These are phyloP conservation scores for Suhomyces bokatorum DNA, from an alignment of 1,139 yeast species.

Conservation along the genomic window DNA sequence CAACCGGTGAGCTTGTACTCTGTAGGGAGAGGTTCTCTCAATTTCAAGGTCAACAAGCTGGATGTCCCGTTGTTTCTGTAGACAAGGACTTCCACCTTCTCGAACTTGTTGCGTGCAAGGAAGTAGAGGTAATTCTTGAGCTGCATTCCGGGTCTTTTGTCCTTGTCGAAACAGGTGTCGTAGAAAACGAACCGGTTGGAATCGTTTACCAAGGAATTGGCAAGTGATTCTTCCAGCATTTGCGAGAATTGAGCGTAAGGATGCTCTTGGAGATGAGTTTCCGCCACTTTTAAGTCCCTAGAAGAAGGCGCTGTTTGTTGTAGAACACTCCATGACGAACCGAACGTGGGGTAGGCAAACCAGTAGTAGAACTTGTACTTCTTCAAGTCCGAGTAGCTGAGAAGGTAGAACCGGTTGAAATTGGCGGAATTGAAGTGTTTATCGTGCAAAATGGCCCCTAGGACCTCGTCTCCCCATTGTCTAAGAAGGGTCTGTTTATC, in stretches of 20 bases:
- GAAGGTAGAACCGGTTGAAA: slow-evolving; percentile 50
- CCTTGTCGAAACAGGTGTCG: slow-evolving; percentile 55
- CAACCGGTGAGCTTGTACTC: slow-evolving; percentile 67
- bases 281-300: not conserved
- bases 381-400: slow-evolving; percentile 84
- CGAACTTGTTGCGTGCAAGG: slow-evolving; percentile 44
- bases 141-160: slow-evolving; percentile 56
- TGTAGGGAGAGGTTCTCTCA: slow-evolving; percentile 16
- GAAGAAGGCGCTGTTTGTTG: not conserved
- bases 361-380: slow-evolving; percentile 86
- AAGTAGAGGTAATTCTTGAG: slow-evolving; percentile 64
- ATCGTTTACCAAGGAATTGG: not conserved
- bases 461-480: slow-evolving; percentile 40
- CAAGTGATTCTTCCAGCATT: slow-evolving; percentile 7
- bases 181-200: slow-evolving; percentile 48
- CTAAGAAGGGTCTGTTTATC: slow-evolving; percentile 62
- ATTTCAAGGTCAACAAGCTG: slow-evolving; percentile 21
- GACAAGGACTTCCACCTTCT: slow-evolving; percentile 39
- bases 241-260: slow-evolving; percentile 17
- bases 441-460: slow-evolving; percentile 14
- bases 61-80: slow-evolving; percentile 32
- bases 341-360: slow-evolving; percentile 76
- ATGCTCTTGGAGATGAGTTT: not conserved
- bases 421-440: slow-evolving; percentile 14
- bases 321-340: slow-evolving; percentile 41